Conservation (phyloP, 768 basidiomycete species). For the Mycena maculata region DNA sequence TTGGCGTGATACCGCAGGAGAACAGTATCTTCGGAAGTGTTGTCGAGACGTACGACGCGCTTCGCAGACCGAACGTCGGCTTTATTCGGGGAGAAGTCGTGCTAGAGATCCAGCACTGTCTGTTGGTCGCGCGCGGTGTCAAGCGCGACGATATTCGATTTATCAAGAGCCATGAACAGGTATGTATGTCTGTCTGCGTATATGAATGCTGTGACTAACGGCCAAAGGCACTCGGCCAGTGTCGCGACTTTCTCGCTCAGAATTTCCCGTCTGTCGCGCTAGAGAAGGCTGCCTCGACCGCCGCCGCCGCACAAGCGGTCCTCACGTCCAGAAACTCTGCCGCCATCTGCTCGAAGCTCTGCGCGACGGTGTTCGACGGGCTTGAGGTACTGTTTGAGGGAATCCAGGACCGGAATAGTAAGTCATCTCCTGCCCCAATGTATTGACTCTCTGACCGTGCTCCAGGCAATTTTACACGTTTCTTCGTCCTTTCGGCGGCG, state of each 20-base stretch:
- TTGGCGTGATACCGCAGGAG: slow-evolving; percentile 84
- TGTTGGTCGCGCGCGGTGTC: slow-evolving; percentile 72
- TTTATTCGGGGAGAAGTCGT: slow-evolving; percentile 72
- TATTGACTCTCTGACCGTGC: slow-evolving; percentile 18
- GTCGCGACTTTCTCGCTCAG: slow-evolving; percentile 66
- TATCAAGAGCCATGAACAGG: slow-evolving; percentile 86
- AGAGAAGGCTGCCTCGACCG: slow-evolving; percentile 77
- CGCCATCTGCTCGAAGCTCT: slow-evolving; percentile 80
- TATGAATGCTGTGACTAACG: slow-evolving; percentile 5
- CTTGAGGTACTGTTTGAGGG: slow-evolving; percentile 69
- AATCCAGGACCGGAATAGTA: slow-evolving; percentile 73
- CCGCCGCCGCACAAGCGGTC: slow-evolving; percentile 70
- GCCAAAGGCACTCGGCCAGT: slow-evolving; percentile 81
- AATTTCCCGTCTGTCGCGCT: slow-evolving; percentile 64
- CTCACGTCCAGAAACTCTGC: slow-evolving; percentile 63
- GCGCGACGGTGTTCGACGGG: slow-evolving; percentile 68
- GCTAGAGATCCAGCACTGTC: slow-evolving; percentile 74
- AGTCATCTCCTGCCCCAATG: slow-evolving; percentile 31
- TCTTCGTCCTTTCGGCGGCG: slow-evolving; percentile 66
- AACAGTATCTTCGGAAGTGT: slow-evolving; percentile 82
- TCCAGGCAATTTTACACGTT: slow-evolving; percentile 76
- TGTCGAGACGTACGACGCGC: slow-evolving; percentile 76
- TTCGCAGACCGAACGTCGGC: slow-evolving; percentile 60
- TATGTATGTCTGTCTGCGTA: slow-evolving; percentile 39
- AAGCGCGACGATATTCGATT: slow-evolving; percentile 63